Evolutionary conservation across 2,329 filamentous ascomycete genomes (phyloP).

Genomic region (Hymenoscyphus fructigenus): DNA sequence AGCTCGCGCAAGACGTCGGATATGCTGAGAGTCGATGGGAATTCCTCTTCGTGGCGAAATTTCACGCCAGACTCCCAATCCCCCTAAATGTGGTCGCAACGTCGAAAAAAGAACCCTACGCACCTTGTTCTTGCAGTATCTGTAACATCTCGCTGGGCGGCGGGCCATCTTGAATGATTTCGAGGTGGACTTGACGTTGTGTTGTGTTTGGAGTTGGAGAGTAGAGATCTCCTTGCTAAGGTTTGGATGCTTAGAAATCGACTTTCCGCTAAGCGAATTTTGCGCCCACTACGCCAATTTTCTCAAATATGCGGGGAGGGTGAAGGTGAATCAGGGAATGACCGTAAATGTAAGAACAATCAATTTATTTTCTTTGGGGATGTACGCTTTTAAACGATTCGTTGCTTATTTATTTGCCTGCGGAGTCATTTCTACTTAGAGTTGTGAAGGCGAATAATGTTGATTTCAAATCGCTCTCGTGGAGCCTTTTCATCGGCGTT

Average conservation of each 20-base stretch:
- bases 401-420: not conserved
- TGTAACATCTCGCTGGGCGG: constrained; percentile 98
- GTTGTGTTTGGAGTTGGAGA: constrained; percentile 37
- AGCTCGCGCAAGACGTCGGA: constrained; percentile 6
- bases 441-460: not conserved
- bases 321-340: not conserved
- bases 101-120: constrained; percentile 40
- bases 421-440: not conserved
- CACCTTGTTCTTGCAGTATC: constrained; percentile 99
- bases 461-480: not conserved
- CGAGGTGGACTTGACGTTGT: constrained; percentile 47
- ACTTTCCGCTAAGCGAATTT: constrained; percentile 2
- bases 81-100: constrained; percentile 7
- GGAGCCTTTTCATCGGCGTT: too few relatives aligned
- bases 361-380: not conserved
- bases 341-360: not conserved
- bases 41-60: not conserved
- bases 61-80: constrained; percentile 10
- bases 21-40: constrained; percentile 8
- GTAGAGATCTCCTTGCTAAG: constrained; percentile 13
- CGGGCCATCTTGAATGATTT: constrained; percentile 92
- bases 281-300: not conserved
- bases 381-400: constrained; percentile 5
- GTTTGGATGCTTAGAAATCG: constrained; percentile 5
- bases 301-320: not conserved